These are phyloP conservation scores for Serendipita sp. DNA, from an alignment of 1,284 basidiomycete species.

Conservation along the genomic window DNA sequence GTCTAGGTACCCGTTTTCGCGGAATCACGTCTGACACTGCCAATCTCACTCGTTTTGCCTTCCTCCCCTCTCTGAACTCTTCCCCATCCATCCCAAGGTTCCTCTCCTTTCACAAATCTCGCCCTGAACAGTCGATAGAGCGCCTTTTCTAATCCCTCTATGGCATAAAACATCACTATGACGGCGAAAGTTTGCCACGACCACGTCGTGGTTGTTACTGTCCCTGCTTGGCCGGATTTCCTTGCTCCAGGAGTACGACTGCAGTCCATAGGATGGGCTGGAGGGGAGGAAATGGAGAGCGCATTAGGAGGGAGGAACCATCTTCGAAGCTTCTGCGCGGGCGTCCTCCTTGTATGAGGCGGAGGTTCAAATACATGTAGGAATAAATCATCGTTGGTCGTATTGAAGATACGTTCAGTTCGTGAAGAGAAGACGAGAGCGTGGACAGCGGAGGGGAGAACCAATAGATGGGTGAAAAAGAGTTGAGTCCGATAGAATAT, in stretches of 20 bases:
- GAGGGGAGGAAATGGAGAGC: conserved; percentile 12
- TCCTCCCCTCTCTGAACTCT: conserved; percentile 7
- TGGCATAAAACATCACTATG: conserved; percentile 20
- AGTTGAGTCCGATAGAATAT: conserved; percentile 39
- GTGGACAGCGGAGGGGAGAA: conserved; percentile 30
- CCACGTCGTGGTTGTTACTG: not conserved
- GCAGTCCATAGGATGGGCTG: conserved; percentile 10
- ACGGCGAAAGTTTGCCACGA: conserved; percentile 12
- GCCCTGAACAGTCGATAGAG: conserved; percentile 27
- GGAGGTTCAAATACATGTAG: conserved; percentile 24
- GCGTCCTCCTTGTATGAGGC: conserved; percentile 7
- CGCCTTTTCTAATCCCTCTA: conserved; percentile 25
- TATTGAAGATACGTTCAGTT: conserved; percentile 21
- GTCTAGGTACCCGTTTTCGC: no score
- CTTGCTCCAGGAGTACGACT: conserved; percentile 11
- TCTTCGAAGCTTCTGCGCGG: not conserved
- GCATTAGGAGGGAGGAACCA: conserved; percentile 13
- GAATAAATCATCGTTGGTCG: conserved; percentile 25
- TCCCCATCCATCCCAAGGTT: conserved; percentile 38
- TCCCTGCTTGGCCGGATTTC: not conserved
- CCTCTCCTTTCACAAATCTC: conserved; percentile 30
- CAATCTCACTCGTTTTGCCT: not conserved
- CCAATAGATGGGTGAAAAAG: conserved; percentile 39
- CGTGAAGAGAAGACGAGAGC: conserved; percentile 26
- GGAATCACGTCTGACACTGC: not conserved